Evolutionary conservation across 495 filamentous ascomycete genomes (phyloP), one percentile per base, ranked within the genome.

Genomic region (Extremus antarcticus): DNA sequence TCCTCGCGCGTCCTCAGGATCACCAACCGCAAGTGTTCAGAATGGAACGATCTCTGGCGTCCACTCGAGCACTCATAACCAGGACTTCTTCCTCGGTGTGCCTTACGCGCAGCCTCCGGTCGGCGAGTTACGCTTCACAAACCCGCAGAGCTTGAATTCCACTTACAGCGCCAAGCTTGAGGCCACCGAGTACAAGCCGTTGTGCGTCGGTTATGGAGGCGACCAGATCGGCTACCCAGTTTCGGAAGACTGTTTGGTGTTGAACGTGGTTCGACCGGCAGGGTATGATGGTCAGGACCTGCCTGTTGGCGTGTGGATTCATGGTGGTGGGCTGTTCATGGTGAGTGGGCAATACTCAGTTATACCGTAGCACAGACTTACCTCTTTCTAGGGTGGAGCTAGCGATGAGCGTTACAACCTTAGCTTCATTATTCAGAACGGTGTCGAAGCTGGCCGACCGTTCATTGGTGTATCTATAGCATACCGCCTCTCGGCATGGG

Each of bases 271-370:
- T 11, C 76, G 84, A 16, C 83, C 84, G 11, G 56, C 71, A 0
- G 83, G 79, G 16, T 65, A 81, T 73, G 43, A 74, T 63, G 51
- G 62, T 69, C 0, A 70, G 68, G 78, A 80, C 45, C 68, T 86
- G 1, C 84, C 84, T 0, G 78, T 87, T 19, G 67, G 82, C 43
- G 72, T 84, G 8, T 86, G 81, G 79, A 86, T 88, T 50, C 83
- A 77, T 61, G 85, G 82, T 25, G 80, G 82, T 20, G 78, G 73
- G 1, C 83, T 82, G 57, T 74, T 80, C 59, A 65, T 78, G 10
- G 81, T 35, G 2, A 29, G 47, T 35, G 13, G n/a, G n/a, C n/a
- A n/a, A n/a, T n/a, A n/a, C n/a, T n/a, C n/a, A n/a, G n/a, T n/a
- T n/a, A n/a, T n/a, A n/a, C n/a, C n/a, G n/a, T n/a, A n/a, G n/a